These are phyloP conservation scores for Aureobasidium uvarum DNA, from an alignment of 2,329 filamentous ascomycete genomes.

Conservation along the genomic window DNA sequence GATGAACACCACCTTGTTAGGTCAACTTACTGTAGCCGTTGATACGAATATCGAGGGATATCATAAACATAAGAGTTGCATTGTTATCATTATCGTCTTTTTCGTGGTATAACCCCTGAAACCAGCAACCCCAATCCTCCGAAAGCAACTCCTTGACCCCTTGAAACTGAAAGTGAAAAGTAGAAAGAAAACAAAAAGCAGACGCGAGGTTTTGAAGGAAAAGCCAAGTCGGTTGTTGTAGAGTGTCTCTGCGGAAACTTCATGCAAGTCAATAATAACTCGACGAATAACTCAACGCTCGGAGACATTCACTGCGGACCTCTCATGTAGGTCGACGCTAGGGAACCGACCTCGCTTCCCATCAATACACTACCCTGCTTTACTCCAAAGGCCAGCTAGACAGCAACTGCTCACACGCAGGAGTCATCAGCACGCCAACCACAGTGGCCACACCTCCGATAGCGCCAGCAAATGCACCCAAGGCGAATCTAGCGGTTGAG, in stretches of 20 bases:
- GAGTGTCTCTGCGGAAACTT: too few relatives aligned
- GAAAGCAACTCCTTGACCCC: background rate
- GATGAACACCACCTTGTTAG: too few relatives aligned
- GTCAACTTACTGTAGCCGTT: background rate
- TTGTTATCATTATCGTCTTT: background rate
- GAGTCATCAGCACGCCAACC: constrained; percentile 21
- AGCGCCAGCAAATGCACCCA: constrained; percentile 3
- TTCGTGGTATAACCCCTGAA: background rate
- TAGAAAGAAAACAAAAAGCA: background rate
- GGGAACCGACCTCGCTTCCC: background rate
- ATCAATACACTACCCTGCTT: background rate
- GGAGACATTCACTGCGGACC: background rate
- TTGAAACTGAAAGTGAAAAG: background rate
- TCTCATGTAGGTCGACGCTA: background rate
- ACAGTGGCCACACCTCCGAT: constrained; percentile 7
- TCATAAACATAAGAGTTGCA: background rate
- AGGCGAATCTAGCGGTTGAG: background rate
- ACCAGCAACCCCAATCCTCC: background rate
- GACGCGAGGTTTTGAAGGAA: background rate
- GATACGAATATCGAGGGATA: background rate
- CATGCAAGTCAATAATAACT: too few relatives aligned
- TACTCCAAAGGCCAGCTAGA: background rate
- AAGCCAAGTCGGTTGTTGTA: too few relatives aligned
- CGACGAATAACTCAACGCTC: too few relatives aligned
- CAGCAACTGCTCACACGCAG: constrained; percentile 12